A percentile compares a stretch with the other conserved stretches of the same genome.
Conservation (phyloP, 2,329 filamentous ascomycete species). For the Arachnomyces sp. region DNA sequence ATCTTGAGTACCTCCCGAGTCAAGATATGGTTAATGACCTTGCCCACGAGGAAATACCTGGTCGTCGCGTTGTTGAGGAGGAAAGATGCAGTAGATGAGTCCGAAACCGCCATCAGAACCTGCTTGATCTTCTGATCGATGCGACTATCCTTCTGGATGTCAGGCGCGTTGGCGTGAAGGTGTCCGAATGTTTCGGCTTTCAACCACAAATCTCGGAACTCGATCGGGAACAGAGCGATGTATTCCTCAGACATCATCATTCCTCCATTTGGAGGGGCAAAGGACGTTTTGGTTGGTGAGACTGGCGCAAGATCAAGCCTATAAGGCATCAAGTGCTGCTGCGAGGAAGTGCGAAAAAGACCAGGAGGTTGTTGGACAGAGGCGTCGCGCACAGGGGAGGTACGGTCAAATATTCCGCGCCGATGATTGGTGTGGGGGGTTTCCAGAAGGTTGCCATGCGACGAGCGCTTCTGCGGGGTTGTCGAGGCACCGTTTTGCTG, state of each 20-base stretch:
- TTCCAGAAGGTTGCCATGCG: too few species aligned
- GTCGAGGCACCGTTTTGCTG: slow-evolving; percentile 2
- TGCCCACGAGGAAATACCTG: slow-evolving; percentile 18
- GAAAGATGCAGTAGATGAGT: slow-evolving; percentile 9
- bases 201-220: background rate
- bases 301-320: too few species aligned
- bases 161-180: background rate
- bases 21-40: slow-evolving; percentile 22
- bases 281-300: too few species aligned
- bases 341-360: too few species aligned
- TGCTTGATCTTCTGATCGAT: slow-evolving; percentile 13
- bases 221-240: background rate
- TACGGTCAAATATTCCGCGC: too few species aligned
- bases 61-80: slow-evolving; percentile 18
- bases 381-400: too few species aligned
- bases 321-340: too few species aligned
- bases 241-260: too few species aligned
- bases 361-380: too few species aligned
- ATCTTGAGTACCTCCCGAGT: slow-evolving; percentile 17
- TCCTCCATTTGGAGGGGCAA: too few species aligned
- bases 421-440: too few species aligned
- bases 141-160: slow-evolving; percentile 2
- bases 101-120: slow-evolving; percentile 15
- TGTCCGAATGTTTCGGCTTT: slow-evolving; percentile 1
- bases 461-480: too few species aligned